These are phyloP conservation scores for Cystobasidium pallidum DNA, from an alignment of 1,284 basidiomycete species.

Conservation along the genomic window DNA sequence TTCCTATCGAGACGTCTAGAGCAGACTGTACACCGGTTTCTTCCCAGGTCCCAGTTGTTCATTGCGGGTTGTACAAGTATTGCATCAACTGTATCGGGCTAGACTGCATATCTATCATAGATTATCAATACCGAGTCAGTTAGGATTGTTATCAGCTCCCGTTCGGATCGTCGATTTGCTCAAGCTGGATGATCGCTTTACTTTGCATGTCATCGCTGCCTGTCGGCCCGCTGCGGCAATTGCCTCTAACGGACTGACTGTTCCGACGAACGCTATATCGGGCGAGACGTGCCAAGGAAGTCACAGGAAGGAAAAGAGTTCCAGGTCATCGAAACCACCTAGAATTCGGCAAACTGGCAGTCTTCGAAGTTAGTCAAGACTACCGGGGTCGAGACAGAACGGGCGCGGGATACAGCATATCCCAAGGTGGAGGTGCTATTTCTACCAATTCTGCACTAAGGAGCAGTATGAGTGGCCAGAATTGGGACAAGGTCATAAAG, in stretches of 20 bases:
- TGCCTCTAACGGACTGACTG: conserved; percentile 2
- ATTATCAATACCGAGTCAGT: no score
- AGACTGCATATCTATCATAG: no score
- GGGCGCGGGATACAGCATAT: conserved; percentile 2
- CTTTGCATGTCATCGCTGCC: neutral
- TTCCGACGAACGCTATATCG: no score
- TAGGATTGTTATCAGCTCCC: no score
- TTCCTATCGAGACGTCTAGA: conserved; percentile 15
- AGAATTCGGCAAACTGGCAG: conserved; percentile 21
- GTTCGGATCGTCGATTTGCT: neutral
- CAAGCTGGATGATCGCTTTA: neutral
- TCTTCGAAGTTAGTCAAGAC: conserved; percentile 16
- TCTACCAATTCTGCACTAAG: conserved; percentile 11
- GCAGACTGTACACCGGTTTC: neutral
- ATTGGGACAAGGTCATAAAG: conserved; percentile 31
- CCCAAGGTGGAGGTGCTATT: conserved; percentile 20
- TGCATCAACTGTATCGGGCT: no score
- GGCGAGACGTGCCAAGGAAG: no score
- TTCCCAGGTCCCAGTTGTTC: no score
- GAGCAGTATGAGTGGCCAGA: conserved; percentile 33
- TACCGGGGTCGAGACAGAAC: conserved; percentile 15
- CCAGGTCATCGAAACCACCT: neutral
- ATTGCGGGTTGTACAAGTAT: no score
- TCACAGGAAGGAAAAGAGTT: no score
- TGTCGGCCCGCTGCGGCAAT: neutral